Percentiles rank a stretch among this genome's conserved stretches.
Conservation (phyloP, 176 grass and related monocot species). For the Oryza coarctata region DNA sequence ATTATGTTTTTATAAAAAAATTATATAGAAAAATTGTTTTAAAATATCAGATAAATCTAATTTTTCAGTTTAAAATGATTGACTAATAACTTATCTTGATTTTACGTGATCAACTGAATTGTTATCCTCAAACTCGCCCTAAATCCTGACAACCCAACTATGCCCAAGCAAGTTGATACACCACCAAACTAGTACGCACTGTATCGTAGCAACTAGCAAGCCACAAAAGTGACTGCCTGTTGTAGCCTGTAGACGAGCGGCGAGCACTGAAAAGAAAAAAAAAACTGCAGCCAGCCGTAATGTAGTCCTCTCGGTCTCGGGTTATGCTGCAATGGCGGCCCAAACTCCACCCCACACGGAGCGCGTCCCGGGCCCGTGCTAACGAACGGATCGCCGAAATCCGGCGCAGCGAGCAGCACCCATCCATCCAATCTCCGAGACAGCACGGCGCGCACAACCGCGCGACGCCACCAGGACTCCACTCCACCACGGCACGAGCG, state of each 20-base stretch:
- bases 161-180: not conserved
- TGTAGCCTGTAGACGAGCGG: constrained; percentile 5
- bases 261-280: not conserved
- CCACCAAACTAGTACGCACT: too few relatives aligned
- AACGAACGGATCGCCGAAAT: not conserved
- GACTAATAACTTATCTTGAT: too few relatives aligned
- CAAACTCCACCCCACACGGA: not conserved
- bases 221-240: not conserved
- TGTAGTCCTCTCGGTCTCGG: too few relatives aligned
- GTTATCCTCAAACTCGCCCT: too few relatives aligned
- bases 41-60: too few relatives aligned
- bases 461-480: not conserved
- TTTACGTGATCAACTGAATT: too few relatives aligned
- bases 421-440: not conserved
- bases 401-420: not conserved
- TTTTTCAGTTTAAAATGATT: too few relatives aligned
- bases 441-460: constrained; percentile 41
- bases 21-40: too few relatives aligned
- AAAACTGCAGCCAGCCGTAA: too few relatives aligned
- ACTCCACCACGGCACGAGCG: not conserved
- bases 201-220: not conserved
- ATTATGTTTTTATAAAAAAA: too few relatives aligned
- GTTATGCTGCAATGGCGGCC: not conserved
- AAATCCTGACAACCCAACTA: not conserved
- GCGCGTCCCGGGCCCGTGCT: not conserved